These are phyloP conservation scores for Fusarium proliferatum DNA, from an alignment of 2,329 filamentous ascomycete genomes.

Conservation along the genomic window DNA sequence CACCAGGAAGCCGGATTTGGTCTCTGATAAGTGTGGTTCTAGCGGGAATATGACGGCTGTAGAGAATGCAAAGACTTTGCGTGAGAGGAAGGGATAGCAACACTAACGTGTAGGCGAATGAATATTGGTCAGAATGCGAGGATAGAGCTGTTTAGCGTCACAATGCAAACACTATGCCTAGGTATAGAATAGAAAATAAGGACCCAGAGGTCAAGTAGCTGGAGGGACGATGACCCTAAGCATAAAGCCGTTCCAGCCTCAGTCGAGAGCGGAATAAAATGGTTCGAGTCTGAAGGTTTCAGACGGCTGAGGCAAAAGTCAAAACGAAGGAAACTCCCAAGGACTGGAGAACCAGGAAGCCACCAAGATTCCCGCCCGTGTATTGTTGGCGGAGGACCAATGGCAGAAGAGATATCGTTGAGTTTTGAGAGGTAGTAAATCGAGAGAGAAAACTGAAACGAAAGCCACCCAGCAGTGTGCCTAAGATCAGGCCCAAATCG, in stretches of 20 bases:
- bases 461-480: conserved; percentile 1
- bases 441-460: background rate
- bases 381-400: background rate
- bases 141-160: background rate
- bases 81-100: conserved; percentile 1
- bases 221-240: background rate
- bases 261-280: conserved; percentile 9
- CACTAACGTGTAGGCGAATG: background rate
- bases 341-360: background rate
- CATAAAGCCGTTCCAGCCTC: background rate
- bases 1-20: conserved; percentile 41
- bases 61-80: conserved; percentile 18
- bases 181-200: background rate
- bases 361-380: background rate
- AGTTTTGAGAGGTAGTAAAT: conserved; percentile 1
- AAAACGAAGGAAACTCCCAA: conserved; percentile 15
- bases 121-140: background rate
- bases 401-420: conserved; percentile 2
- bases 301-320: conserved; percentile 14
- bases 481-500: background rate
- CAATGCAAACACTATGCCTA: background rate
- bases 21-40: conserved; percentile 22
- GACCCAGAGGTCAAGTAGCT: background rate
- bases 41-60: conserved; percentile 31
- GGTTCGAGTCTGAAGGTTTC: background rate